Conservation (phyloP, 1,284 basidiomycete species). For the Bondarzewia mesenterica region DNA sequence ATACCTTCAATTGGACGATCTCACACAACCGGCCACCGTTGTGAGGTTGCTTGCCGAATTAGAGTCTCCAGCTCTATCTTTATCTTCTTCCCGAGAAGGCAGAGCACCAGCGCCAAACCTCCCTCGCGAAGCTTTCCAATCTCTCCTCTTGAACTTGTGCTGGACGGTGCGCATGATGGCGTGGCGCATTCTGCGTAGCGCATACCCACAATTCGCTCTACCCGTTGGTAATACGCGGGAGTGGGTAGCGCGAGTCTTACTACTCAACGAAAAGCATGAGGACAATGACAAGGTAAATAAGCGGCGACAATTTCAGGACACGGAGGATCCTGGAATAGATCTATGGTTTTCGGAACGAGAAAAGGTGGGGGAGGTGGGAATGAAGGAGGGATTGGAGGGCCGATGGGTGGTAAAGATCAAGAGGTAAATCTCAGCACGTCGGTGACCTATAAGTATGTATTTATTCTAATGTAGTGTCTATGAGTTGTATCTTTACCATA, state of each 20-base stretch:
- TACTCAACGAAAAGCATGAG: conserved; percentile 17
- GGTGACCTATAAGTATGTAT: neutral
- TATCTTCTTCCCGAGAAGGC: no score
- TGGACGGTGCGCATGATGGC: conserved; percentile 39
- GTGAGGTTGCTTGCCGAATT: no score
- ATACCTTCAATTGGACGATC: neutral
- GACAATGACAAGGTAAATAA: conserved; percentile 3
- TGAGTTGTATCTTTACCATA: neutral
- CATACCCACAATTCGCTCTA: conserved; percentile 49
- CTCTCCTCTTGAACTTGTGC: conserved; percentile 38
- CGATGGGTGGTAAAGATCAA: conserved; percentile 41
- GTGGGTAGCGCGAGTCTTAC: conserved; percentile 48
- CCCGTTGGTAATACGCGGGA: conserved; percentile 27
- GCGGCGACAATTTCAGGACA: conserved; percentile 4
- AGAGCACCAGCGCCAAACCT: conserved; percentile 17
- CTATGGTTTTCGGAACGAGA: conserved; percentile 38
- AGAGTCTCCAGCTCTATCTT: no score
- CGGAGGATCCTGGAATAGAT: conserved; percentile 18
- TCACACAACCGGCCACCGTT: conserved; percentile 17
- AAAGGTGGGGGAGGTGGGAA: conserved; percentile 28
- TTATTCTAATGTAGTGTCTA: neutral
- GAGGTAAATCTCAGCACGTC: no score
- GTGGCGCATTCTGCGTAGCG: conserved; percentile 54
- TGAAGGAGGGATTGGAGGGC: conserved; percentile 39
- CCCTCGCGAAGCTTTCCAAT: conserved; percentile 32